Evolutionary conservation across 129 eudicot genomes (phyloP), one percentile per base, ranked within the genome.

Genomic region (Helianthus annuus): DNA sequence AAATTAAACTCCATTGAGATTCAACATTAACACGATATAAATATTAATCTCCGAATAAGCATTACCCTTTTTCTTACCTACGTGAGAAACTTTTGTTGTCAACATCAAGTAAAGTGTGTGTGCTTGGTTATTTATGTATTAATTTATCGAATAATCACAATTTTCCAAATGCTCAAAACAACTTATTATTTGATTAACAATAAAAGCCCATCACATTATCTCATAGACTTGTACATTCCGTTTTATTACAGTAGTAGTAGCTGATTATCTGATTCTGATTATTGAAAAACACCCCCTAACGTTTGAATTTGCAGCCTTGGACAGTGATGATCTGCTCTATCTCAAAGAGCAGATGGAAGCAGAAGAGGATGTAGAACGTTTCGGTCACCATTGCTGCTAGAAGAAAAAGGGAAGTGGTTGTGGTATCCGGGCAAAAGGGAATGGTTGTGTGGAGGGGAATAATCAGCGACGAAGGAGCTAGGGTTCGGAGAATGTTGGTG

Each of bases 321-420:
- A 93, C 83, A 93, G 96, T 73, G 98, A 93, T 68, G 98, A 93
- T 77, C 85, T 93, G 78, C 96, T 93, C 67, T 93, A 93, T 87
- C 98, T 93, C 62, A 93, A 93, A 76, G 98, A 93, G 86, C 98
- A 93, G 81, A 93, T 93, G 98, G 98, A 93, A 80, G 98, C 98
- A 62, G 98, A 93, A 87, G 92, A 89, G 76, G 98, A 92, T 66
- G 98, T 96, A 6, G 98, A 92, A 74, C 98, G 96, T 46, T 86
- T 93, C 22, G 22, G 22, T 19, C 22, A 19, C 22, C 22, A 19
- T 19, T 19, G 22, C 0, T 19, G 22, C 22, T 19, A 19, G 22
- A 19, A 19, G 22, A 19, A 19, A 19, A 19, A 19, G 22, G 22
- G 22, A 19, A 19, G 22, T 19, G 22, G 22, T 19, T 19, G 22